Conservation (phyloP, 2,329 filamentous ascomycete species). For the Talaromyces sp. region DNA sequence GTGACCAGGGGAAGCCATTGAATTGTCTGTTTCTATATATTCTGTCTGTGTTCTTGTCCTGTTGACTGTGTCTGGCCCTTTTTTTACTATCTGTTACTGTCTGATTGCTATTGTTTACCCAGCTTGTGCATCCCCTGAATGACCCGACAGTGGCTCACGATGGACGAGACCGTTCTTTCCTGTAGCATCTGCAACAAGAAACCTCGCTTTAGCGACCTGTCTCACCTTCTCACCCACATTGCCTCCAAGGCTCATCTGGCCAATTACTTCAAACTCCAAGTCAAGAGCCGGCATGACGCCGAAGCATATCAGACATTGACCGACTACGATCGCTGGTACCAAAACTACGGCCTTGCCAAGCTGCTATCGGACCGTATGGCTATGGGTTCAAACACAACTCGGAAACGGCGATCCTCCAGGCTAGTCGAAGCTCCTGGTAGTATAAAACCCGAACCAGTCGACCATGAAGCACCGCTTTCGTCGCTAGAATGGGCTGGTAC, state of each 20-base stretch:
- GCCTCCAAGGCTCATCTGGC: constrained; percentile 89
- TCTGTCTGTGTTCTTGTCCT: constrained; percentile 17
- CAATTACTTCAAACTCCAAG: constrained; percentile 74
- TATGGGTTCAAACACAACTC: constrained; percentile 70
- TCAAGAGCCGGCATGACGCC: constrained; percentile 65
- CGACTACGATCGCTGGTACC: constrained; percentile 75
- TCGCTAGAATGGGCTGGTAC: neutral
- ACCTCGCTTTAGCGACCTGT: constrained; percentile 81
- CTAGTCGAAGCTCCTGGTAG: constrained; percentile 10
- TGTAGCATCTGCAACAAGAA: constrained; percentile 80
- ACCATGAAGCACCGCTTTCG: neutral
- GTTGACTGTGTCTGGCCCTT: constrained; percentile 20
- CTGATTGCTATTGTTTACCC: constrained; percentile 13
- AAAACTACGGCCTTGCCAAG: constrained; percentile 62
- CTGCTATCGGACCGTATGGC: constrained; percentile 74
- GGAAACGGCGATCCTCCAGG: constrained; percentile 42
- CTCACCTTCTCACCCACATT: constrained; percentile 87
- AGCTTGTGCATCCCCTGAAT: constrained; percentile 6
- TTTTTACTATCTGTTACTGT: constrained; percentile 19
- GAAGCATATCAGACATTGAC: constrained; percentile 60
- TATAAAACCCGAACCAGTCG: constrained; percentile 1
- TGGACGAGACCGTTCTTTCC: constrained; percentile 59
- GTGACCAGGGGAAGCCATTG: constrained; percentile 11
- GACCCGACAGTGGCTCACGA: constrained; percentile 17
- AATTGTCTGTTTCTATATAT: constrained; percentile 13